Conservation (phyloP, 2,329 filamentous ascomycete species). For the Beauveria medogensis region DNA sequence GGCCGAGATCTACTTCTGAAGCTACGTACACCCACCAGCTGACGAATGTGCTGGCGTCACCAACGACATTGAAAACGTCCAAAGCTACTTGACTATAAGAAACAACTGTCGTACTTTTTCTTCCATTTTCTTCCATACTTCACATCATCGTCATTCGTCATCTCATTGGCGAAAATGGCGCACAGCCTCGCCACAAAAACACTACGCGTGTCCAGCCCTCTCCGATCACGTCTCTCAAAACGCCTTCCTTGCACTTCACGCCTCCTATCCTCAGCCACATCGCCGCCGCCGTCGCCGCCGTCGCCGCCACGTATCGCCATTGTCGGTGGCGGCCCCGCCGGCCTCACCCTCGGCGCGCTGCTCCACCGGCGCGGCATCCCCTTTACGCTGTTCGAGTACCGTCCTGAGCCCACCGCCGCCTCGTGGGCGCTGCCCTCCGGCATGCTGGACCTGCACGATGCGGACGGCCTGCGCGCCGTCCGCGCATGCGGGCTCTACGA, state of each 20-base stretch:
- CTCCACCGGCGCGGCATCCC: conserved; percentile 31
- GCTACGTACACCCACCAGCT: too few relatives aligned
- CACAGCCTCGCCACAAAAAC: background rate
- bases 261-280: background rate
- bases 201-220: background rate
- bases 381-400: conserved; percentile 29
- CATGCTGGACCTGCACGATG: conserved; percentile 41
- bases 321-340: conserved; percentile 37
- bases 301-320: conserved; percentile 30
- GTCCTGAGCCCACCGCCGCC: conserved; percentile 19
- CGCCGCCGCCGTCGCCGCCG: background rate
- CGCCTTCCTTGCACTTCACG: background rate
- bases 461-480: conserved; percentile 36
- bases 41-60: too few relatives aligned
- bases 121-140: too few relatives aligned
- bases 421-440: conserved; percentile 26
- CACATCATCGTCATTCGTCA: too few relatives aligned
- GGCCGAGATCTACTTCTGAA: too few relatives aligned
- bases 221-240: background rate
- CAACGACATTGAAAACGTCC: too few relatives aligned
- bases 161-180: background rate
- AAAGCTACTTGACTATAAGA: too few relatives aligned
- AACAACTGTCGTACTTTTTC: too few relatives aligned
- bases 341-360: conserved; percentile 39
- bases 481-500: conserved; percentile 43